Percentiles rank a stretch among this genome's conserved stretches.
Conservation (phyloP, 768 basidiomycete species). For the Collybia nuda region DNA sequence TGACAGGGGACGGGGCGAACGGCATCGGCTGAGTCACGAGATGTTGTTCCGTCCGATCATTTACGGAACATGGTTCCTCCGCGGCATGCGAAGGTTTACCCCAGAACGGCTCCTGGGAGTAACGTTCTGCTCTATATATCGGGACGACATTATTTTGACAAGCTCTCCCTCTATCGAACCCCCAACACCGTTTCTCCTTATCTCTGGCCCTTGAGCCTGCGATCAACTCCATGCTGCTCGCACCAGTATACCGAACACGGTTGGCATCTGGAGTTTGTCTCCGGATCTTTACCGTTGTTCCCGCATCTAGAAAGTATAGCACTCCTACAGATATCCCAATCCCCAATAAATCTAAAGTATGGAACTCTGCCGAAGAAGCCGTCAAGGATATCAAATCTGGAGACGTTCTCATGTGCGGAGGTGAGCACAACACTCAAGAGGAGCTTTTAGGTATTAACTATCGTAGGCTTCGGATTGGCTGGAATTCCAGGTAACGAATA, state of each 20-base stretch:
- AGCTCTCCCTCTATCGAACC: neutral
- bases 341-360: conserved; percentile 63
- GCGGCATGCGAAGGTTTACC: too few species aligned
- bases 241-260: conserved; percentile 21
- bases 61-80: conserved; percentile 10
- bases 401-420: conserved; percentile 76
- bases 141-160: neutral
- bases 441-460: neutral
- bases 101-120: too few species aligned
- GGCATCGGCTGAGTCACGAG: conserved; percentile 9
- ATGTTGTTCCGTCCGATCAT: conserved; percentile 13
- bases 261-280: conserved; percentile 14
- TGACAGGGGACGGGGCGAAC: neutral
- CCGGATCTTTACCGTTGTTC: conserved; percentile 17
- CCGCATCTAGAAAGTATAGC: conserved; percentile 29
- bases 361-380: conserved; percentile 79
- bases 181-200: neutral
- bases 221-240: conserved; percentile 9
- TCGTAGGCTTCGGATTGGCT: conserved; percentile 81
- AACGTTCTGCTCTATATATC: too few species aligned
- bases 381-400: conserved; percentile 82
- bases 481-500: conserved; percentile 75
- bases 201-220: neutral
- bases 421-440: conserved; percentile 39
- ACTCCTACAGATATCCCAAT: conserved; percentile 27